phyloP scores from a whole-genome alignment of 176 grass and related monocot genomes.

The Lolium rigidum region DNA sequence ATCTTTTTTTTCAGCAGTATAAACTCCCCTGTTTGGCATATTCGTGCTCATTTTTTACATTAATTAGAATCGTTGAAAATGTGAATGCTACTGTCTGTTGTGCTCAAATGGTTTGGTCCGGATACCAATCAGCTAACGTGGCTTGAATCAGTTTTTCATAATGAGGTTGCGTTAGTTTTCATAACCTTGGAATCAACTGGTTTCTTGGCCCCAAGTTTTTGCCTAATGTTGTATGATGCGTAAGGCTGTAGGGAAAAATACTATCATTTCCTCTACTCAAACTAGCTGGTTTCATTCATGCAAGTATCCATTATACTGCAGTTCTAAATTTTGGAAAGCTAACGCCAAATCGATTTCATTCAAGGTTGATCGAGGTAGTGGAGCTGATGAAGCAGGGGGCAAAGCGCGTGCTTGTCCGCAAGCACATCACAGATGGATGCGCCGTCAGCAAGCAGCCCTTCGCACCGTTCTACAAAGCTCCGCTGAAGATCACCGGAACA shows the following conservation, averaged over 20 bases:
- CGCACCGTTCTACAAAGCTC: slow-evolving; percentile 51
- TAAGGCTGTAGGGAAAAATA: not conserved
- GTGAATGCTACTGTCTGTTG: not conserved
- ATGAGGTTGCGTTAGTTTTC: not conserved
- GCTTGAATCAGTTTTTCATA: not conserved
- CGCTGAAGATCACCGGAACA: slow-evolving; percentile 49
- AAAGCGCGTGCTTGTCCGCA: slow-evolving; percentile 54
- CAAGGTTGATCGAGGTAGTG: slow-evolving; percentile 66
- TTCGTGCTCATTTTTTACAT: not conserved
- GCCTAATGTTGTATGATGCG: not conserved
- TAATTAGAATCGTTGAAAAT: not conserved
- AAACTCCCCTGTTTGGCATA: not conserved
- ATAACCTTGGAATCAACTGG: not conserved
- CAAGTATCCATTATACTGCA: not conserved
- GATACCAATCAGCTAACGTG: not conserved
- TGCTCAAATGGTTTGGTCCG: too few relatives aligned
- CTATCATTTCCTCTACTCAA: too few relatives aligned
- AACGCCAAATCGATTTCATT: not conserved
- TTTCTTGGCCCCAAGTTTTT: not conserved
- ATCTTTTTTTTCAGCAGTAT: not conserved
- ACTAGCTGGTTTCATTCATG: too few relatives aligned
- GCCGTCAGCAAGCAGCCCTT: slow-evolving; percentile 53
- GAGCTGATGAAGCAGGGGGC: slow-evolving; percentile 71
- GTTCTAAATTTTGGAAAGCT: not conserved
- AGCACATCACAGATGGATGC: slow-evolving; percentile 41